Percentiles rank a stretch among this genome's conserved stretches.
Conservation (phyloP, 441 rosid species). For the Erodium texanum region DNA sequence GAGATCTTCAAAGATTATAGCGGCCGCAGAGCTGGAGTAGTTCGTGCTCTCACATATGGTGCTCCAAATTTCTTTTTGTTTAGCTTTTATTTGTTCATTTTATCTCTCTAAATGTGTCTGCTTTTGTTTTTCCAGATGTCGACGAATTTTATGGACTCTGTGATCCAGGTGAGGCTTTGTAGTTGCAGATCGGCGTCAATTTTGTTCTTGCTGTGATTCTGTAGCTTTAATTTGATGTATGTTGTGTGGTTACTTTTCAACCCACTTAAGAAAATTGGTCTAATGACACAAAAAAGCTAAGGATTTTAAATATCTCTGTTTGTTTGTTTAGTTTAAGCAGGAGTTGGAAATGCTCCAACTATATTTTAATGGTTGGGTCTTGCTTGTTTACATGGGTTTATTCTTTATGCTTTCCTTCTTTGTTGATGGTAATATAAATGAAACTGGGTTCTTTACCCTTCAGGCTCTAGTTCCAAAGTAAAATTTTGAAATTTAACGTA, state of each 20-base stretch:
- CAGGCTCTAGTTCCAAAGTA: no score
- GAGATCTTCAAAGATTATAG: constrained; percentile 33
- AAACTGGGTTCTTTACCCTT: background rate
- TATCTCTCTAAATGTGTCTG: background rate
- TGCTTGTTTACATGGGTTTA: background rate
- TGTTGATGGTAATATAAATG: background rate
- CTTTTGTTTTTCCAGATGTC: constrained; percentile 51
- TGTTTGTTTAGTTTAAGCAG: background rate
- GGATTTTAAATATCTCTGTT: no score
- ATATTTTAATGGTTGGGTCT: background rate
- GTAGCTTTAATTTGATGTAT: no score
- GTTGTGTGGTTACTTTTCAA: no score
- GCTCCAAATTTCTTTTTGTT: constrained; percentile 11
- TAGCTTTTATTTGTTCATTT: constrained; percentile 5
- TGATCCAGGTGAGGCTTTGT: constrained; percentile 68
- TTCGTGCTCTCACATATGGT: constrained; percentile 85
- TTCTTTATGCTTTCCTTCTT: no score
- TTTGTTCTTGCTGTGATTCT: background rate
- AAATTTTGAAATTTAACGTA: no score
- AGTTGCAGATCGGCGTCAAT: background rate
- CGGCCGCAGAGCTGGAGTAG: constrained; percentile 83
- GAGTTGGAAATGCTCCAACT: background rate
- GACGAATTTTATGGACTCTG: constrained; percentile 83
- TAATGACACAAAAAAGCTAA: no score
- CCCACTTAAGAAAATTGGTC: no score